phyloP scores from a whole-genome alignment of 139 green algal genomes.

The Protoeuglena noctilucae region DNA sequence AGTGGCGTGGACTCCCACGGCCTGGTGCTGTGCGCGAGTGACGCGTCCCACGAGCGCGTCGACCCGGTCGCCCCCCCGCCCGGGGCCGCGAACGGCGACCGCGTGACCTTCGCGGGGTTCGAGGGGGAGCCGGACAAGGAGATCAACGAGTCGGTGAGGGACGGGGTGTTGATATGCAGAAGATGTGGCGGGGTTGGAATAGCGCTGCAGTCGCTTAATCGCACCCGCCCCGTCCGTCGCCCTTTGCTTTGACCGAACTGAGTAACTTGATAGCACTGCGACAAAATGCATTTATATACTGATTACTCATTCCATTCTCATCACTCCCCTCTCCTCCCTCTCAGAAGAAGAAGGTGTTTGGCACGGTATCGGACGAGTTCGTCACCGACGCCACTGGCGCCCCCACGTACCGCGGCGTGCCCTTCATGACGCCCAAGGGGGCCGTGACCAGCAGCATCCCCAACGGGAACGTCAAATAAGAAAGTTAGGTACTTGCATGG shows the following conservation, averaged over 20 bases:
- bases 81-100: conserved; percentile 55
- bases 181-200: too few species aligned
- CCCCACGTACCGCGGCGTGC: conserved; percentile 50
- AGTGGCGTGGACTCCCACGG: conserved; percentile 57
- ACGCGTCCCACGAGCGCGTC: conserved; percentile 51
- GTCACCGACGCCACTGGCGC: conserved; percentile 27
- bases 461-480: conserved; percentile 28
- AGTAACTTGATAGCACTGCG: conserved; percentile 20
- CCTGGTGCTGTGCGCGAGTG: conserved; percentile 85
- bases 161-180: too few species aligned
- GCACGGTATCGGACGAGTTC: conserved; percentile 55
- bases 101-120: conserved; percentile 46
- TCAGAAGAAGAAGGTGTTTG: conserved; percentile 82
- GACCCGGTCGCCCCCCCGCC: conserved; percentile 68
- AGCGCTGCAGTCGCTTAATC: conserved; percentile 2
- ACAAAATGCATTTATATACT: not conserved
- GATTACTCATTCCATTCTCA: too few species aligned
- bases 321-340: not conserved
- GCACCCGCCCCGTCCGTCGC: not conserved
- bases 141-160: not conserved
- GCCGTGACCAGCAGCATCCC: conserved; percentile 33
- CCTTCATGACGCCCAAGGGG: conserved; percentile 57
- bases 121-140: conserved; percentile 7
- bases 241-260: not conserved
- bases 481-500: too few species aligned